These are phyloP conservation scores for Diaporthe aspalathi DNA, from an alignment of 2,329 filamentous ascomycete species.

Conservation along the genomic window DNA sequence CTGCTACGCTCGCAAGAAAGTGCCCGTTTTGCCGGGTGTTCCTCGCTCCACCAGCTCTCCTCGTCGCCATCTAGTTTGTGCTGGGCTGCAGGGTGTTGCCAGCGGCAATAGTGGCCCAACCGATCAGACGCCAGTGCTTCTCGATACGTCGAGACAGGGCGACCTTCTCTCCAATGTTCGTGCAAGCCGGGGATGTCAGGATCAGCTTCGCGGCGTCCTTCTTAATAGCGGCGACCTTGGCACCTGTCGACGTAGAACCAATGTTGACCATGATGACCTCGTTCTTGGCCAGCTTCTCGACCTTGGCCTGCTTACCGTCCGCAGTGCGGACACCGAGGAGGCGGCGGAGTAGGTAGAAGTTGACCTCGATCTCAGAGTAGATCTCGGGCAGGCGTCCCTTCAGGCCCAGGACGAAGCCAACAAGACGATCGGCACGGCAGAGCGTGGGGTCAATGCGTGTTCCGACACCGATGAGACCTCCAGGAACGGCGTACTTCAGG, in stretches of 20 bases:
- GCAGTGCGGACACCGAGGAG: conserved; percentile 97
- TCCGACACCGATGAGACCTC: conserved; percentile 97
- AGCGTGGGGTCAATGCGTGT: conserved; percentile 97
- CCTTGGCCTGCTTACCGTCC: conserved; percentile 99
- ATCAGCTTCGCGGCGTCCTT: conserved; percentile 96
- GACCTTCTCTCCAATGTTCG: conserved; percentile 97
- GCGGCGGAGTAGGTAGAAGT: conserved; percentile 97
- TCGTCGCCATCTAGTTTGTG: conserved; percentile 31
- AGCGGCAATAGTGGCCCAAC: conserved; percentile 84
- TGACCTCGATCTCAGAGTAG: conserved; percentile 98
- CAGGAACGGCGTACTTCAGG: conserved; percentile 97
- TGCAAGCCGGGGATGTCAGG: conserved; percentile 93
- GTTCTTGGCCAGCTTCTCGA: conserved; percentile 97
- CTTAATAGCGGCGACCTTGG: conserved; percentile 97
- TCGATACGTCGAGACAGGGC: conserved; percentile 96
- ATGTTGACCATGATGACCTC: conserved; percentile 99
- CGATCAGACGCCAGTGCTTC: conserved; percentile 98
- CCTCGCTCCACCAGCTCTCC: neutral
- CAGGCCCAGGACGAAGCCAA: conserved; percentile 96
- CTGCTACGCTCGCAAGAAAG: neutral
- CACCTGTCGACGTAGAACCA: conserved; percentile 94
- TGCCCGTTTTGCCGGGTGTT: neutral
- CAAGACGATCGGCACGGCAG: conserved; percentile 97
- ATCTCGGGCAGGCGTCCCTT: conserved; percentile 95
- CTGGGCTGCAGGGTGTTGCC: conserved; percentile 46